phyloP scores from a whole-genome alignment of 495 filamentous ascomycete genomes.

The Tuber brumale region DNA sequence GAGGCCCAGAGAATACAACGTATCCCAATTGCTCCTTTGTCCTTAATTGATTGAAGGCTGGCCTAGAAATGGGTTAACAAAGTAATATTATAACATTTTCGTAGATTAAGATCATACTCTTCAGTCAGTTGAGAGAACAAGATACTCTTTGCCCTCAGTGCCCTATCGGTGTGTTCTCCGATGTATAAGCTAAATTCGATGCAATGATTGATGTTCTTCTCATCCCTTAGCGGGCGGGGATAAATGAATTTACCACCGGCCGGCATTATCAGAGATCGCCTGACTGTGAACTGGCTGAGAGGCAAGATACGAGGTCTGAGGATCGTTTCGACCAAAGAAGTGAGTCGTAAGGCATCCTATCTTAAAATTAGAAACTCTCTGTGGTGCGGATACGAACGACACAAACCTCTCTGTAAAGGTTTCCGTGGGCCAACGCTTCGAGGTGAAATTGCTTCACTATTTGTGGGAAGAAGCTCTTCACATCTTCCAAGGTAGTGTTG shows the following conservation, averaged over 20 bases:
- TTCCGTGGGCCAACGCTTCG: constrained; percentile 83
- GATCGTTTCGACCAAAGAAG: constrained; percentile 69
- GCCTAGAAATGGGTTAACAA: constrained; percentile 42
- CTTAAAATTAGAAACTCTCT: not conserved
- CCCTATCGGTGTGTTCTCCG: constrained; percentile 62
- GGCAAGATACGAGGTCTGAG: constrained; percentile 71
- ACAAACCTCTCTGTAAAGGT: constrained; percentile 73
- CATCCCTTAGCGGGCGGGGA: constrained; percentile 70
- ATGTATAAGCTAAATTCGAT: constrained; percentile 86
- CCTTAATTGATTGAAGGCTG: constrained; percentile 84
- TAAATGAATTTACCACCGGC: constrained; percentile 77
- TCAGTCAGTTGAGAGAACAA: constrained; percentile 87
- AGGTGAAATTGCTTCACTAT: constrained; percentile 78
- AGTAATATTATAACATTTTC: not conserved
- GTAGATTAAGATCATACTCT: constrained; percentile 47
- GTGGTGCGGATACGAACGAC: not conserved
- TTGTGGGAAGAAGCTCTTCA: constrained; percentile 71
- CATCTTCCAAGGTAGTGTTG: constrained; percentile 63
- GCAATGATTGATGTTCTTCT: constrained; percentile 91
- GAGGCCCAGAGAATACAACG: constrained; percentile 77
- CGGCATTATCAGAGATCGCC: constrained; percentile 69
- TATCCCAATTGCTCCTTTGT: constrained; percentile 98
- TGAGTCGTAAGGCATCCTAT: constrained; percentile 74
- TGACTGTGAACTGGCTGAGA: constrained; percentile 69
- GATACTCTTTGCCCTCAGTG: constrained; percentile 64